phyloP scores from a whole-genome alignment of 257 asterid species.

The Solanum raphanifolium region DNA sequence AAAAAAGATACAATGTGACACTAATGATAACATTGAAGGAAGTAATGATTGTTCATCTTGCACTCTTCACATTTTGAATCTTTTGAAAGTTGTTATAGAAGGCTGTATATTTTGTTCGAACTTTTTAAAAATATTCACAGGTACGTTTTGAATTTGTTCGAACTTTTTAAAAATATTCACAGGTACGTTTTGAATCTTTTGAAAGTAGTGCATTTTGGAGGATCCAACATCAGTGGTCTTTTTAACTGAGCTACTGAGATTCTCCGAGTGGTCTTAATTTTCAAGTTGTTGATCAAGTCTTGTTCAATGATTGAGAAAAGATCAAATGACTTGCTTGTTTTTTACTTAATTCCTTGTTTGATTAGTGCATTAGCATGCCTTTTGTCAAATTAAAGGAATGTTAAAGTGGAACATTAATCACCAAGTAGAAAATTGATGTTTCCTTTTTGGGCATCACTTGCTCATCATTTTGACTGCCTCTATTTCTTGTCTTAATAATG shows the following conservation, averaged over 20 bases:
- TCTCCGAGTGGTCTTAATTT: not conserved
- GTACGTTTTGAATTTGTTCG: not conserved
- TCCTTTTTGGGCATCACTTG: slow-evolving; percentile 9
- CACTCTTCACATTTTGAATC: not conserved
- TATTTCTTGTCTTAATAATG: not conserved
- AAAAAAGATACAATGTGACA: not conserved
- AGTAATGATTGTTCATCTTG: not conserved
- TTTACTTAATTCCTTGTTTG: not conserved
- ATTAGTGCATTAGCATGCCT: not conserved
- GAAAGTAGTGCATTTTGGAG: not conserved
- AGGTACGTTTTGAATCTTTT: not conserved
- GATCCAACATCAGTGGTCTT: not conserved
- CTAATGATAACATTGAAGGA: not conserved
- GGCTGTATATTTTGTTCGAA: not conserved
- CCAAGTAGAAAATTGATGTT: not conserved
- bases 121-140: not conserved
- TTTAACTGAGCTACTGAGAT: not conserved
- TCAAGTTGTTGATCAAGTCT: not conserved
- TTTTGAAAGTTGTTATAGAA: not conserved
- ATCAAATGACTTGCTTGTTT: slow-evolving; percentile 10
- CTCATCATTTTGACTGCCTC: slow-evolving; percentile 7
- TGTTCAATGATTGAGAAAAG: slow-evolving; percentile 4
- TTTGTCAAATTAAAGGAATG: not conserved
- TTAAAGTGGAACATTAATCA: not conserved
- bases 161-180: not conserved